These are phyloP conservation scores for Dacryopinax spathularia DNA, from an alignment of 768 basidiomycete genomes.

Conservation along the genomic window DNA sequence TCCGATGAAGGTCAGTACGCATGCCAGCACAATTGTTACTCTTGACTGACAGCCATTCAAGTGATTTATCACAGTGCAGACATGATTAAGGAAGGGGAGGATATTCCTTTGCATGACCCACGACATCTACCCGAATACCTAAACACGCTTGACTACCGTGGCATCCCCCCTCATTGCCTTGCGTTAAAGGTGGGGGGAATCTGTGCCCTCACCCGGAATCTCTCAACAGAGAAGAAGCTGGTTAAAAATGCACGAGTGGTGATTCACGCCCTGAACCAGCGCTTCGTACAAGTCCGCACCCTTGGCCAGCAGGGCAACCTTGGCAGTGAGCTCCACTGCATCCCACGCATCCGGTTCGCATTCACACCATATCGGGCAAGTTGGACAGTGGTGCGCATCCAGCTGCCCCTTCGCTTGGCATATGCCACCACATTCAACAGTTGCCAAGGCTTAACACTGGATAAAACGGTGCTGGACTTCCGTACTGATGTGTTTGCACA, in stretches of 20 bases:
- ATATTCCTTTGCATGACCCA: slow-evolving; percentile 11
- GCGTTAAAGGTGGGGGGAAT: slow-evolving; percentile 1
- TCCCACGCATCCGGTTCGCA: slow-evolving; percentile 8
- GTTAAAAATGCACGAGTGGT: slow-evolving; percentile 9
- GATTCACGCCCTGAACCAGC: slow-evolving; percentile 2
- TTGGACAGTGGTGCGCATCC: slow-evolving; percentile 7
- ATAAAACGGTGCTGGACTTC: slow-evolving; percentile 7
- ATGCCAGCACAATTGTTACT: too few relatives aligned
- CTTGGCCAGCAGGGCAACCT: too few relatives aligned
- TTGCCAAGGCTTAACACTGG: slow-evolving; percentile 12
- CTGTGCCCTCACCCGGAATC: slow-evolving; percentile 6
- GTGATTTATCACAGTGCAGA: too few relatives aligned
- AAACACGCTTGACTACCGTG: slow-evolving; percentile 10
- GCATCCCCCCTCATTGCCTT: neutral
- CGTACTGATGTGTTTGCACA: slow-evolving; percentile 9
- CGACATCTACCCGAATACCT: slow-evolving; percentile 17
- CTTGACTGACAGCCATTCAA: too few relatives aligned
- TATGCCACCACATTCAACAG: slow-evolving; percentile 13
- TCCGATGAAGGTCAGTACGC: too few relatives aligned
- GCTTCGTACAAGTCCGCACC: too few relatives aligned
- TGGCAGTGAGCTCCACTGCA: too few relatives aligned
- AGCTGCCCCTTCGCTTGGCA: slow-evolving; percentile 9
- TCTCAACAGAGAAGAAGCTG: slow-evolving; percentile 5
- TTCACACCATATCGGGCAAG: neutral
- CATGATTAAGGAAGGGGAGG: slow-evolving; percentile 16